phyloP scores from a whole-genome alignment of 192 early-diverging fungal genomes.

The Pilobolus umbonatus region DNA sequence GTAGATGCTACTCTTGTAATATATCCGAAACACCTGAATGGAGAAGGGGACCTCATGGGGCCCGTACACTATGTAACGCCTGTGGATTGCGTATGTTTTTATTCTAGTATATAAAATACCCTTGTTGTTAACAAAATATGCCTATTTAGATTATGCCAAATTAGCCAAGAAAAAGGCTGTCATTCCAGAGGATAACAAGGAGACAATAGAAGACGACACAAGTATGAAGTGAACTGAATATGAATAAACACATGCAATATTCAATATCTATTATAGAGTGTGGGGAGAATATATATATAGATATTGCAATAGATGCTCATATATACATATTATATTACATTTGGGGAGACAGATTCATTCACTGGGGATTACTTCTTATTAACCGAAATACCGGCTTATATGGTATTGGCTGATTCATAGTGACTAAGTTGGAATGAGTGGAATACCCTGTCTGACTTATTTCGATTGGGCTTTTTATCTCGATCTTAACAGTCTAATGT shows the following conservation, averaged over 20 bases:
- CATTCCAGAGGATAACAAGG: conserved; percentile 1
- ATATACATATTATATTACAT: neutral
- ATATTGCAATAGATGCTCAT: neutral
- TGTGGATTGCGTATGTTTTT: conserved; percentile 79
- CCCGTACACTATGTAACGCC: conserved; percentile 91
- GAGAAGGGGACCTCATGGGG: conserved; percentile 88
- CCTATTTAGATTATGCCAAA: conserved; percentile 21
- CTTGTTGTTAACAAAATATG: neutral
- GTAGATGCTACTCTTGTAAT: conserved; percentile 69
- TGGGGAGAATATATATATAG: neutral
- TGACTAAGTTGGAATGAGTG: no score
- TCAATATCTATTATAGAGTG: neutral
- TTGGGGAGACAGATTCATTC: neutral
- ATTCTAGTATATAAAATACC: neutral
- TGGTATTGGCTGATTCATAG: no score
- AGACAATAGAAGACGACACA: neutral
- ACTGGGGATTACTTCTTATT: no score
- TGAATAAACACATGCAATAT: neutral
- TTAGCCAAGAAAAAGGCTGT: conserved; percentile 4
- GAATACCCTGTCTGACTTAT: no score
- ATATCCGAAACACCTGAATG: conserved; percentile 91
- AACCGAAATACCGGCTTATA: neutral
- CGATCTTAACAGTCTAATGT: no score
- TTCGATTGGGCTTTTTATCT: no score
- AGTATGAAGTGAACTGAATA: conserved; percentile 8